phyloP scores from a whole-genome alignment of 192 early-diverging fungal genomes.

The Podila epigama region DNA sequence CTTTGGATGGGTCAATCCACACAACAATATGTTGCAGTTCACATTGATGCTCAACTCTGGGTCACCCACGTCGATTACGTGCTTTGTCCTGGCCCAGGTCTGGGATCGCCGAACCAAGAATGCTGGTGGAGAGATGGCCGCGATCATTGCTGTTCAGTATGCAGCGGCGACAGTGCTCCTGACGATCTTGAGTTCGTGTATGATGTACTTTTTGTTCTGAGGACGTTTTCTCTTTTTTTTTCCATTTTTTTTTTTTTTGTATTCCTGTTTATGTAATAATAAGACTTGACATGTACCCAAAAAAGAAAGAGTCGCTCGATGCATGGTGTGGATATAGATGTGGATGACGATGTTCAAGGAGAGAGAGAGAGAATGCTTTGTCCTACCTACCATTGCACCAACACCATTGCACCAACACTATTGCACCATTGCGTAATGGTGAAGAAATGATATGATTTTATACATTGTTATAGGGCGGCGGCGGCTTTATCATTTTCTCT shows the following conservation, averaged over 20 bases:
- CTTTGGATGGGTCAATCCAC: slow-evolving; percentile 13
- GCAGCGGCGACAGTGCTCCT: slow-evolving; percentile 9
- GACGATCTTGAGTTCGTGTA: slow-evolving; percentile 21
- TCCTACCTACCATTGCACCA: too few relatives aligned
- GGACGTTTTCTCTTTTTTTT: background rate
- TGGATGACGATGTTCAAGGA: too few relatives aligned
- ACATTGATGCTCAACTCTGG: slow-evolving; percentile 35
- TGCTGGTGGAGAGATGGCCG: slow-evolving; percentile 37
- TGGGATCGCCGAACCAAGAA: slow-evolving; percentile 41
- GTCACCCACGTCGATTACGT: slow-evolving; percentile 30
- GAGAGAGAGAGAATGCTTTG: too few relatives aligned
- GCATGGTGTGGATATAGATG: too few relatives aligned
- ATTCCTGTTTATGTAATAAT: background rate
- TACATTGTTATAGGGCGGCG: too few relatives aligned
- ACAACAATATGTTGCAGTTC: slow-evolving; percentile 42
- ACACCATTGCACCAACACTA: too few relatives aligned
- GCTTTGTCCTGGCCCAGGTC: slow-evolving; percentile 41
- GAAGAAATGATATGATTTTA: too few relatives aligned
- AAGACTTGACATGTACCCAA: too few relatives aligned
- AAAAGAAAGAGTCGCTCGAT: too few relatives aligned
- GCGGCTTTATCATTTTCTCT: too few relatives aligned
- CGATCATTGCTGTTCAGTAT: slow-evolving; percentile 37
- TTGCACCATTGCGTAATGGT: too few relatives aligned
- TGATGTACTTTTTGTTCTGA: slow-evolving; percentile 48
- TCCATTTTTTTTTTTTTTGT: slow-evolving; percentile 4